Evolutionary conservation across 2,329 filamentous ascomycete species (phyloP), one percentile per base, ranked within the genome.

Genomic region (Mariannaea sp.): DNA sequence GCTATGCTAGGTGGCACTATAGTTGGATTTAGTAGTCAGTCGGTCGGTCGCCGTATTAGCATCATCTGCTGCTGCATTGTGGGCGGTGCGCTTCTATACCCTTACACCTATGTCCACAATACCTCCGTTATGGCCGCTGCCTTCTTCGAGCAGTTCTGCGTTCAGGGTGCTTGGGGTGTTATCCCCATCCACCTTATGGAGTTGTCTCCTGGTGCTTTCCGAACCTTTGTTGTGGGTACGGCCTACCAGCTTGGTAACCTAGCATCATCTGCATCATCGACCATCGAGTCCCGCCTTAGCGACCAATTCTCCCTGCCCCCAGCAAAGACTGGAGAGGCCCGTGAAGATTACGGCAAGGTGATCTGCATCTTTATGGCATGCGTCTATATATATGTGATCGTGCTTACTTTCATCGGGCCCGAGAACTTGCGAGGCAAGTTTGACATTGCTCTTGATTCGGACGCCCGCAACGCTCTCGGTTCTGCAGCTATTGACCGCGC

Each of bases 361-460:
- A 93, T 96, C 59, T 90, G 87, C 67, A 94, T 95, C 66, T 96
- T 96, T 73, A 92, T 96, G 88, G 92, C 80, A 1, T 91, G 87
- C 61, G 90, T 95, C 1, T 96, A 82, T 61, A 79, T 67, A 20
- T 86, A 84, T 55, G 76, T 82, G n/a, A 77, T 86, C 29, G 1
- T 84, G 5, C 67, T 90, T 48, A 86, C 86, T 0, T 70, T 89
- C 8, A 35, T 89, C 3, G 88, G 88, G 0, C 81, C 81, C 1
- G 81, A 84, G 71, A 75, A 80, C 53, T 65, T 82, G 47, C 68
- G 73, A 27, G 73, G 77, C 58, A 78, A 74, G 58, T 82, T 83
- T 59, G 80, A 81, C 48, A 73, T 79, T 0, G 71, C 61, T 3
- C 73, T 80, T 42, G 80, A 81, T 50, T 69, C 71, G 36, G 78